These are phyloP conservation scores for Mortierella sp. DNA, from an alignment of 371 early-diverging fungal species.

Conservation along the genomic window DNA sequence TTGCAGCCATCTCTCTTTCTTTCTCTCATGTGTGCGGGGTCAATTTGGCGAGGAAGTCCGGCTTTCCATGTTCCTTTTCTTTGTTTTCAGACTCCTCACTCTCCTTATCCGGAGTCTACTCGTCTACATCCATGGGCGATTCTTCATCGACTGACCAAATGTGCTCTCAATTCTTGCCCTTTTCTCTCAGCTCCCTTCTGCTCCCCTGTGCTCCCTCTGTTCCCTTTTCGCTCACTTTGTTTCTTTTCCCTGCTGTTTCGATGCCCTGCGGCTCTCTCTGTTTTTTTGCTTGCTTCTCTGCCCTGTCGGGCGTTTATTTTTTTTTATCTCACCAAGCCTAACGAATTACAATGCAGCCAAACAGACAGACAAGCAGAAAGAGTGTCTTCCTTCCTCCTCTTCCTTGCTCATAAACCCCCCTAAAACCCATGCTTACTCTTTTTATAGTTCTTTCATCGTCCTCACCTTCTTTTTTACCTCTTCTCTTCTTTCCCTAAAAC, in stretches of 20 bases:
- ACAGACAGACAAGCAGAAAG: no score
- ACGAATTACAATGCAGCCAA: no score
- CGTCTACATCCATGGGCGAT: neutral
- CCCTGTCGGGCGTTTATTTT: no score
- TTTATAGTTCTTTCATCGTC: neutral
- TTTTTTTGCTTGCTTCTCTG: no score
- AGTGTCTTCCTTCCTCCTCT: no score
- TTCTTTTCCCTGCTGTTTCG: neutral
- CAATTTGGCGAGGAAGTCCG: neutral
- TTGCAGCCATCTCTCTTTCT: neutral
- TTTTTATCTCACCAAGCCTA: no score
- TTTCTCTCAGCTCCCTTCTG: neutral
- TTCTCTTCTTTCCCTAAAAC: neutral
- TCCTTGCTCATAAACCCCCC: neutral
- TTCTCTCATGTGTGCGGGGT: neutral
- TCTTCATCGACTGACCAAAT: neutral
- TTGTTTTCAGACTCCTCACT: neutral
- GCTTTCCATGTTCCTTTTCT: neutral
- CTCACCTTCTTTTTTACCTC: no score
- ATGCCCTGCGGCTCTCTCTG: neutral
- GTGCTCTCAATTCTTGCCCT: neutral
- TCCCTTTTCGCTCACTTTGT: neutral
- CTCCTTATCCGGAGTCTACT: neutral
- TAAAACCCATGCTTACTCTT: neutral
- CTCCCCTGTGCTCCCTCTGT: neutral